phyloP scores from a whole-genome alignment of 768 basidiomycete species.

The Mycena indigotica region DNA sequence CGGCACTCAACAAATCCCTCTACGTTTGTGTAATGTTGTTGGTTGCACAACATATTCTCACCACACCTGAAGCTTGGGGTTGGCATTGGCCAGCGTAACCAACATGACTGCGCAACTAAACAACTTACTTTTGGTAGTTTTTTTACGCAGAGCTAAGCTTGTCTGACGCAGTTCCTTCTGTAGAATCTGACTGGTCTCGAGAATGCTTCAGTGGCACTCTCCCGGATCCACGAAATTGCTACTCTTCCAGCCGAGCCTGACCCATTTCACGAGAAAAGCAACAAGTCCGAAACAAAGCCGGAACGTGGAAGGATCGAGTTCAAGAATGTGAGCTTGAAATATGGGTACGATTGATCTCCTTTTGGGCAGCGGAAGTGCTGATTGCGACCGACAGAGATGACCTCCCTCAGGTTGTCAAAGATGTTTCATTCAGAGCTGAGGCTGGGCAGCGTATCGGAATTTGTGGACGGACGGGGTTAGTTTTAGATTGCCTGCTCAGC shows the following conservation, averaged over 20 bases:
- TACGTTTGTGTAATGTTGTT: background rate
- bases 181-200: slow-evolving; percentile 13
- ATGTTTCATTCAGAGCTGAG: slow-evolving; percentile 8
- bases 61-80: slow-evolving; percentile 12
- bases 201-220: slow-evolving; percentile 14
- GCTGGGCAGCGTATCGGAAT: slow-evolving; percentile 13
- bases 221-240: slow-evolving; percentile 19
- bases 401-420: slow-evolving; percentile 1
- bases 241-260: slow-evolving; percentile 15
- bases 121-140: slow-evolving; percentile 1
- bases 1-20: slow-evolving; percentile 3
- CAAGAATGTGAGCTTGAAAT: slow-evolving; percentile 12
- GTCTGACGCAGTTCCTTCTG: background rate
- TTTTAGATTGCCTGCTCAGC: background rate
- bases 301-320: slow-evolving; percentile 6
- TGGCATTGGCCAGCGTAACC: slow-evolving; percentile 8
- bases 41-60: background rate
- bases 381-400: slow-evolving; percentile 3
- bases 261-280: background rate
- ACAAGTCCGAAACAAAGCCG: background rate
- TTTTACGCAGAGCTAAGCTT: background rate
- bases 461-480: slow-evolving; percentile 6
- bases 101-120: slow-evolving; percentile 7
- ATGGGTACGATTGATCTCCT: slow-evolving; percentile 14
- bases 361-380: no score